Evolutionary conservation across 129 eudicot genomes (phyloP).

Genomic region (Deinandra increscens): DNA sequence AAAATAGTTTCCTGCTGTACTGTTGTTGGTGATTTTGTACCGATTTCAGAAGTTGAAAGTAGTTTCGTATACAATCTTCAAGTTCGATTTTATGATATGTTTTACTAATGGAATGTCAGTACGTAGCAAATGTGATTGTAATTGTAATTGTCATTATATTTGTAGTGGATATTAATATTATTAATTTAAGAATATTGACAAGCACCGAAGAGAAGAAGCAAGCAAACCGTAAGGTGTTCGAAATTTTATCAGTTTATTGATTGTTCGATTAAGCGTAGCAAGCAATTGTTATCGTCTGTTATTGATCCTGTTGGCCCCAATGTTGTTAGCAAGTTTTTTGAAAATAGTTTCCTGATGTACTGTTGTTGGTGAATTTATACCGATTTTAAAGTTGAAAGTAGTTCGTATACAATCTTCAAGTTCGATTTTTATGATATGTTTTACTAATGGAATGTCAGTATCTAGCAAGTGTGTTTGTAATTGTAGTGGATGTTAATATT

Average conservation of each 20-base stretch:
- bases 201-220: slow-evolving; percentile 36
- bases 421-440: too few species aligned
- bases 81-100: too few species aligned
- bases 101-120: neutral
- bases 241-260: neutral
- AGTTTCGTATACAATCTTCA: too few species aligned
- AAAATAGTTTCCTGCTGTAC: neutral
- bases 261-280: neutral
- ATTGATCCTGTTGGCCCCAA: neutral
- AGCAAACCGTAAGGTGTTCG: slow-evolving; percentile 76
- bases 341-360: neutral
- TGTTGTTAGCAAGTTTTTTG: neutral
- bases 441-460: neutral
- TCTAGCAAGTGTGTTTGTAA: neutral
- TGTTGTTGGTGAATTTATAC: neutral
- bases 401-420: too few species aligned
- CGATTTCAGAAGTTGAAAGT: neutral
- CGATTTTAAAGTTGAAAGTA: neutral
- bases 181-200: neutral
- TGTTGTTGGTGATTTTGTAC: neutral
- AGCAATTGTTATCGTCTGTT: neutral
- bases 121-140: neutral
- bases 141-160: too few species aligned
- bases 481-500: neutral
- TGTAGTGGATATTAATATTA: slow-evolving; percentile 1